Conservation (phyloP, 2,329 filamentous ascomycete species). For the Colletotrichum costaricense region DNA sequence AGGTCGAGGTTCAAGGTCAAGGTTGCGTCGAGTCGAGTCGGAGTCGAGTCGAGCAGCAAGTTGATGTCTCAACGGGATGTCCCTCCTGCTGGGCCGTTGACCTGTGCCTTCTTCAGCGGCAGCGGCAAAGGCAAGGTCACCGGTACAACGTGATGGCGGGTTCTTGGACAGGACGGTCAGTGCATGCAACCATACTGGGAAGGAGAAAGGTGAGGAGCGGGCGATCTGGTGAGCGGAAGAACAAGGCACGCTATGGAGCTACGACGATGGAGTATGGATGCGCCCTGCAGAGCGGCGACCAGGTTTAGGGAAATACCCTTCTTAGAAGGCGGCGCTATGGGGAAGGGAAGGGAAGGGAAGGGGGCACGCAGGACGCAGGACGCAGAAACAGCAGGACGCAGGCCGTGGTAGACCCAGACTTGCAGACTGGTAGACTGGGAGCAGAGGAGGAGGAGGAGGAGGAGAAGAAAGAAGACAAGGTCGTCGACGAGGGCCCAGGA, state of each 20-base stretch:
- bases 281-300: conserved; percentile 34
- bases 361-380: background rate
- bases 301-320: conserved; percentile 35
- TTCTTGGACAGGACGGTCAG: conserved; percentile 41
- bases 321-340: conserved; percentile 37
- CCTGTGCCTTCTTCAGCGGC: conserved; percentile 47
- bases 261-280: conserved; percentile 38
- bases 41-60: conserved; percentile 17
- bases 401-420: background rate
- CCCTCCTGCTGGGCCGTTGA: conserved; percentile 44
- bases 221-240: conserved; percentile 47
- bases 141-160: conserved; percentile 28
- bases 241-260: conserved; percentile 36
- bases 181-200: conserved; percentile 61
- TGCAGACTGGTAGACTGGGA: background rate
- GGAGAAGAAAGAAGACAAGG: conserved; percentile 17
- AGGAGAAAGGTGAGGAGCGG: conserved; percentile 55
- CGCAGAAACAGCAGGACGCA: background rate
- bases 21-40: conserved; percentile 35
- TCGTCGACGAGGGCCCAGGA: conserved; percentile 19
- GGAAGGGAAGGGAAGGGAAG: conserved; percentile 28
- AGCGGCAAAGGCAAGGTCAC: conserved; percentile 34
- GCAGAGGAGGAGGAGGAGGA: background rate
- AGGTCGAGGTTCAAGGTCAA: conserved; percentile 24
- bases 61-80: conserved; percentile 24